Base-by-base conservation (phyloP, 1,284 basidiomycete species). In the Microbotryomycetes sp. region DNA sequence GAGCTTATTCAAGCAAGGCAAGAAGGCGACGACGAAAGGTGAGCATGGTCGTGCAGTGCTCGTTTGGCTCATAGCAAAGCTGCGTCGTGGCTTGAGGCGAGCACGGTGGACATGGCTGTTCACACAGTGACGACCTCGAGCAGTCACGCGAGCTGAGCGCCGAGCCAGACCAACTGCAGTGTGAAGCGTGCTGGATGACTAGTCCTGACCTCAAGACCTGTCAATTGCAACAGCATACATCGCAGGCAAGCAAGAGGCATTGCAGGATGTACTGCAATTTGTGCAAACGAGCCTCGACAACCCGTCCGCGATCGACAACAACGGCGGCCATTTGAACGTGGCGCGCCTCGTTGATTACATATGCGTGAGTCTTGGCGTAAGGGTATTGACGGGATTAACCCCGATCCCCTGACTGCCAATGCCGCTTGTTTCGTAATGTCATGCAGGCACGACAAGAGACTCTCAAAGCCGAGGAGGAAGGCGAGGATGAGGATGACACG, bases 241-340 rank as follows among this genome's bases (percentile, higher is more conserved):
- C 22, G 60, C 62, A 2, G 67, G 67, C 7, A 66, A 69, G 65
- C 61, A 60, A 12, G 65, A 69, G 54, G 67, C 67, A 2, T 36
- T 69, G 3, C 65, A 66, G 46, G 67, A 69, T 25, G 67, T 69
- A 4, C 67, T 69, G 58, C 65, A 69, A 57, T 67, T 66, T 54
- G 29, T 69, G 19, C 67, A 68, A 49, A 59, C 67, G 4, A 54
- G 61, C 26, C 60, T 69, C 30, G 67, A 69, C 46, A 62, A 66
- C 49, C 67, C 56, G 3, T n/a, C 45, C 9, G 57, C 14, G 32
- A 15, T 48, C 29, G 14, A 23, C 51, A 46, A 29, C 29, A 31
- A 50, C 49, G 16, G 36, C 57, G 3, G 54, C 6, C 48, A 42
- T 14, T 51, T 64, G n/a, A 61, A 60, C 46, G 57, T 58, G 6